These are phyloP conservation scores for Suzukiozyma palmioleophila DNA, from an alignment of 1,139 yeast species.

Conservation along the genomic window DNA sequence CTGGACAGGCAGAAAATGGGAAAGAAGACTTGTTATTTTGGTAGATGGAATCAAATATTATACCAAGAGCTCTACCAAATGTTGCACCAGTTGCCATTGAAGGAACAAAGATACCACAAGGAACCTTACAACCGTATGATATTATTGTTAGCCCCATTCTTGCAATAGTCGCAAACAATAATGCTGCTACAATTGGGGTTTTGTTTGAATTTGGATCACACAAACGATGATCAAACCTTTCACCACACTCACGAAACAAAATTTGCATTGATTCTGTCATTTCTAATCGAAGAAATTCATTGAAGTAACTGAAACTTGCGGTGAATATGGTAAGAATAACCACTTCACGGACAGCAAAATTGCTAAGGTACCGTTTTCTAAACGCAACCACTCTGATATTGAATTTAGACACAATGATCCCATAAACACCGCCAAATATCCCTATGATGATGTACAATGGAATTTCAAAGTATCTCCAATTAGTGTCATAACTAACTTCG, in stretches of 20 bases:
- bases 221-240: constrained; percentile 35
- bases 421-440: constrained; percentile 87
- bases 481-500: constrained; percentile 77
- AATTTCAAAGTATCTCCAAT: constrained; percentile 85
- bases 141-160: constrained; percentile 71
- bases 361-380: constrained; percentile 62
- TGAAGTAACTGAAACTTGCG: constrained; percentile 76
- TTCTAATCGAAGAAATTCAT: constrained; percentile 73
- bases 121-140: constrained; percentile 89
- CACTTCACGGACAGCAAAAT: constrained; percentile 68
- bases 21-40: constrained; percentile 34
- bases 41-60: constrained; percentile 57
- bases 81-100: constrained; percentile 97
- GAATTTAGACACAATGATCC: constrained; percentile 73
- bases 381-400: constrained; percentile 77
- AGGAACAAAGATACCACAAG: constrained; percentile 95
- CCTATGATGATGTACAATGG: constrained; percentile 80
- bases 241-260: constrained; percentile 79
- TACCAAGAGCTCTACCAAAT: constrained; percentile 83
- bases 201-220: constrained; percentile 45
- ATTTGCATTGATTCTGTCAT: constrained; percentile 96
- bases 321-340: constrained; percentile 63
- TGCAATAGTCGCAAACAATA: constrained; percentile 67
- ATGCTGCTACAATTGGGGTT: constrained; percentile 37
- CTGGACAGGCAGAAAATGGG: constrained; percentile 47